Base-by-base conservation (phyloP, 2,329 filamentous ascomycete species). In the Escovopsis weberi region DNA sequence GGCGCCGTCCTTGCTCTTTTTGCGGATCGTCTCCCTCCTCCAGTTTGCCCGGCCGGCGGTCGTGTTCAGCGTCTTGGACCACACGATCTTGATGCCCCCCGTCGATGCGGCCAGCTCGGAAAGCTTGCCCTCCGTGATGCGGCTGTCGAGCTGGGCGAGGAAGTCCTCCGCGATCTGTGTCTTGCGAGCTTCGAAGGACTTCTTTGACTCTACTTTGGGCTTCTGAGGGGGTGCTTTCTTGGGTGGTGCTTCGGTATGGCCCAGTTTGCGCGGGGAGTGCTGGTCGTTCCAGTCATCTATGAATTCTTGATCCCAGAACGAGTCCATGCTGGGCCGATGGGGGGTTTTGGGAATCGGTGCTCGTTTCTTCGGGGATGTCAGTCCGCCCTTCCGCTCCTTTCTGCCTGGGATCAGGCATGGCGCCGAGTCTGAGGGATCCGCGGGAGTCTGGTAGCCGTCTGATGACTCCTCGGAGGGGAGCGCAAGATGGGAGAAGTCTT, bases 21-120 rank as follows among this genome's bases (percentile, higher is more conserved):
- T 30, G 48, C 61, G 63, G 12, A 69, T 58, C 11, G 69, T 72
- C 53, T 80, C 78, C 19, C 75, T 70, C 50, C 72, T 77, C 81
- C 82, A 86, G 52, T 75, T 80, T 26, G 83, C 83, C 35, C 82
- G 71, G 0, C 85, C 85, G 12, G 85, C 85, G 0, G 85, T 89
- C 2, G 81, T 82, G 55, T 81, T 83, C 41, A 91, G 73, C n/a
- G 75, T 85, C 51, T 82, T 85, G 46, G 72, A 79, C 85, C 85
- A 91, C 37, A 75, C 61, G 33, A 89, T 68, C 43, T 74, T 72
- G 38, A 89, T 70, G 1, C 85, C 85, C 15, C 84, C 83, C 0
- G 82, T 83, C 0, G 67, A 60, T 2, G 67, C 64, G 0, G 82
- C 68, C 18, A 87, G 65, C 23, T 66, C 52, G 1, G 64, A 57